Conservation (phyloP, 108 stramenopile species). For the Pseudonitzschia multiseries region DNA sequence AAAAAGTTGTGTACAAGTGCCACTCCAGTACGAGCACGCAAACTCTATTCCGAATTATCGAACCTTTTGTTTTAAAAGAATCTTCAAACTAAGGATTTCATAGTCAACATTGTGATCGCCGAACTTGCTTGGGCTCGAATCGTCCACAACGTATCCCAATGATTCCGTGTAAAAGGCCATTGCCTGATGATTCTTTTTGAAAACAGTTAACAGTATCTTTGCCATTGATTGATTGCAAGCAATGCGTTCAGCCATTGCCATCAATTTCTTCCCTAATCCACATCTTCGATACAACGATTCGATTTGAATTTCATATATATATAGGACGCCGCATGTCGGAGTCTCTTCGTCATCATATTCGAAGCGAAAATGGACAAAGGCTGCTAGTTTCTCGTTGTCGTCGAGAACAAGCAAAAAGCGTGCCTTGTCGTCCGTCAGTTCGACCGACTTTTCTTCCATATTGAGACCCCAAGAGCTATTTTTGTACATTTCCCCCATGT, state of each 20-base stretch:
- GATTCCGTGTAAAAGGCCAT: slow-evolving; percentile 68
- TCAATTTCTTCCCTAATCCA: slow-evolving; percentile 70
- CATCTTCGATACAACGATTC: slow-evolving; percentile 36
- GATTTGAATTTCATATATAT: slow-evolving; percentile 83
- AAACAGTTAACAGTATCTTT: slow-evolving; percentile 79
- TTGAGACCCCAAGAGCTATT: slow-evolving; percentile 78
- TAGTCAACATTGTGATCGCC: slow-evolving; percentile 59
- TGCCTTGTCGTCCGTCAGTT: slow-evolving; percentile 61
- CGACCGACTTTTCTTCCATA: slow-evolving; percentile 60
- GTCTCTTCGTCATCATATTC: slow-evolving; percentile 75
- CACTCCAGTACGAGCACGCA: too few relatives aligned
- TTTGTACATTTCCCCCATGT: slow-evolving; percentile 75
- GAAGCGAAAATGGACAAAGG: slow-evolving; percentile 79
- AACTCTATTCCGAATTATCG: too few relatives aligned
- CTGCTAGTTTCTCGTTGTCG: slow-evolving; percentile 31
- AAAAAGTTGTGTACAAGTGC: too few relatives aligned
- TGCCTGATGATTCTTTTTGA: slow-evolving; percentile 55
- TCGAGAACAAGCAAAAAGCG: slow-evolving; percentile 55
- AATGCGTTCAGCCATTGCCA: slow-evolving; percentile 57
- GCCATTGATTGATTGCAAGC: slow-evolving; percentile 41
- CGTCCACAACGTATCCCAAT: slow-evolving; percentile 59
- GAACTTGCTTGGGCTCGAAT: slow-evolving; percentile 64
- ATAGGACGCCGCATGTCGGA: slow-evolving; percentile 39
- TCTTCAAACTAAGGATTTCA: slow-evolving; percentile 61
- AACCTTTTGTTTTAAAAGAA: neutral